phyloP scores from a whole-genome alignment of 176 grass and related monocot genomes.

The Aegilops umbellulata region DNA sequence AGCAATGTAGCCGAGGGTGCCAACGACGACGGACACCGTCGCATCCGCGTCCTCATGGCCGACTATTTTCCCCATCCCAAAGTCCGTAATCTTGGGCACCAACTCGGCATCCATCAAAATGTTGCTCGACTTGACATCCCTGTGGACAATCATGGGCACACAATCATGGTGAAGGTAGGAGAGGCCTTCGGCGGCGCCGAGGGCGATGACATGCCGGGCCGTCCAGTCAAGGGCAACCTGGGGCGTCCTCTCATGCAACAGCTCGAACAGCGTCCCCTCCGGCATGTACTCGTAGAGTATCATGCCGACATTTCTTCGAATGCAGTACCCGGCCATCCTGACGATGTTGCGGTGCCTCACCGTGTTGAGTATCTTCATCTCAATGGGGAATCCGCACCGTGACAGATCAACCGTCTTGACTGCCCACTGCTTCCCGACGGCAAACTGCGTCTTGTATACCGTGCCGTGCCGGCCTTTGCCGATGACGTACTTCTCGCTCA shows the following conservation, averaged over 20 bases:
- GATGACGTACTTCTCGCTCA: conserved; percentile 42
- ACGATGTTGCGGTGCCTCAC: conserved; percentile 62
- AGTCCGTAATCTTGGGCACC: conserved; percentile 59
- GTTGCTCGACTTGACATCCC: conserved; percentile 68
- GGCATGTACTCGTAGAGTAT: conserved; percentile 60
- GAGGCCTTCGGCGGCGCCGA: conserved; percentile 41
- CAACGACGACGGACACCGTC: conserved; percentile 47
- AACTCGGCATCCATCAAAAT: conserved; percentile 57
- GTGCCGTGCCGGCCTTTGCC: conserved; percentile 42
- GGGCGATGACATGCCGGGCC: conserved; percentile 30
- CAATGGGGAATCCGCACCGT: conserved; percentile 39
- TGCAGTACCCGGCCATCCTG: conserved; percentile 65
- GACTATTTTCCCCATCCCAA: conserved; percentile 55
- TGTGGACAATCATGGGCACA: conserved; percentile 55
- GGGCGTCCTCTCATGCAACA: conserved; percentile 43
- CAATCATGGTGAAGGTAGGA: conserved; percentile 77
- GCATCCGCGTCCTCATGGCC: conserved; percentile 22
- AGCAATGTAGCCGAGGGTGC: conserved; percentile 76
- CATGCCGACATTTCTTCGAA: conserved; percentile 36
- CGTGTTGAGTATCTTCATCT: conserved; percentile 54
- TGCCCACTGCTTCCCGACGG: conserved; percentile 44
- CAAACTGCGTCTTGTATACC: conserved; percentile 29
- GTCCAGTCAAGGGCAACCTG: conserved; percentile 38
- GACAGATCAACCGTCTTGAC: conserved; percentile 52
- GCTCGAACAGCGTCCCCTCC: conserved; percentile 34